phyloP scores from a whole-genome alignment of 1,139 yeast species.

The Saccharomyces hybrid region DNA sequence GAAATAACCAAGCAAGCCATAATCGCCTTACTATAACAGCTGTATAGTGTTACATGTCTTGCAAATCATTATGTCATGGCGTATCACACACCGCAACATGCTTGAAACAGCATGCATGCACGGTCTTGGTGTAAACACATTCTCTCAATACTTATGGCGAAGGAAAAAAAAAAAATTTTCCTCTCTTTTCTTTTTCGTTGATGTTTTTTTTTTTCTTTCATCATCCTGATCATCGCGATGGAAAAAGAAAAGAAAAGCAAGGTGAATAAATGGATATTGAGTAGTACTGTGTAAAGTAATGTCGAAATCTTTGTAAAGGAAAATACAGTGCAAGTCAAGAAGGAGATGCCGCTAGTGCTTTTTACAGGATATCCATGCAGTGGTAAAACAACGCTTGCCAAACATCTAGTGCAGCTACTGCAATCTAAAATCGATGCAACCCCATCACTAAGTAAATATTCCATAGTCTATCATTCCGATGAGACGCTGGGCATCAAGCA shows the following conservation, averaged over 20 bases:
- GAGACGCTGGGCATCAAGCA: constrained; percentile 68
- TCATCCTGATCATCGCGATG: background rate
- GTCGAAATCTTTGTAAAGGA: background rate
- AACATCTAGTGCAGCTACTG: constrained; percentile 42
- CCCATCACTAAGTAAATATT: constrained; percentile 37
- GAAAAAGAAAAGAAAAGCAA: background rate
- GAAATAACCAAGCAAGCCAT: no score
- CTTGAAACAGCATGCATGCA: background rate
- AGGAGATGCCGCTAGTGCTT: constrained; percentile 73
- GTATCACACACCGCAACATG: background rate
- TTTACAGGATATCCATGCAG: constrained; percentile 80
- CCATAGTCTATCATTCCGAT: constrained; percentile 67
- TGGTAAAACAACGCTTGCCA: constrained; percentile 77
- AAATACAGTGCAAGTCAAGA: background rate
- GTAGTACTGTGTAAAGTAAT: background rate
- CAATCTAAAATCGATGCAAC: constrained; percentile 49
- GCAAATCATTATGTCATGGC: background rate
- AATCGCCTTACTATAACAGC: no score
- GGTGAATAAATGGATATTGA: background rate
- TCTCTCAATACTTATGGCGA: background rate
- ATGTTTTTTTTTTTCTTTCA: background rate
- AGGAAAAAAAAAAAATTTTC: background rate
- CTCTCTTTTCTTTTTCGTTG: background rate
- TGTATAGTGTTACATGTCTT: background rate
- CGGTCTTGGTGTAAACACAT: background rate